A percentile compares a stretch with the other conserved stretches of the same genome.
These are phyloP conservation scores for Mitragyna speciosa DNA, from an alignment of 257 asterid genomes.

Conservation along the genomic window DNA sequence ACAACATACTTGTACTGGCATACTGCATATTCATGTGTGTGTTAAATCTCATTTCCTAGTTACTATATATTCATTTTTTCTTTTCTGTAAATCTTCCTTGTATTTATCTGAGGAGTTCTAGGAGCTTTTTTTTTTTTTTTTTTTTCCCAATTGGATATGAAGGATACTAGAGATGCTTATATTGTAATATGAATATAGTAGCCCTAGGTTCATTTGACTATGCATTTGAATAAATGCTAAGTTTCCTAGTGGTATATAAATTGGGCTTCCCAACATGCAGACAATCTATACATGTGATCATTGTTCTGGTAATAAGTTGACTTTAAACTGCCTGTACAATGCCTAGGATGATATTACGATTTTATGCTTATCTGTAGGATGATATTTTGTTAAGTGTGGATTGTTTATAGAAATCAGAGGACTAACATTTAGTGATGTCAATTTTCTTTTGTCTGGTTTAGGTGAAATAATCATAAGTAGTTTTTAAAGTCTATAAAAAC, in stretches of 20 bases:
- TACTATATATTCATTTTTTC: neutral
- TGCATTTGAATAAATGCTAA: neutral
- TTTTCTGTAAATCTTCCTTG: neutral
- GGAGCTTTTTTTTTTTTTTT: neutral
- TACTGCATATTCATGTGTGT: neutral
- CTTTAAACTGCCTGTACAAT: neutral
- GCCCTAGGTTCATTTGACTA: neutral
- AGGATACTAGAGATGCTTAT: neutral
- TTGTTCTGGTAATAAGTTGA: neutral
- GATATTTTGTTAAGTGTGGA: too few species aligned
- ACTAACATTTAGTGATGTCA: too few species aligned
- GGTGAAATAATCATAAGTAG: neutral
- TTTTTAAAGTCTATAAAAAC: too few species aligned
- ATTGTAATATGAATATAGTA: neutral
- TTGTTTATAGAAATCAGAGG: neutral
- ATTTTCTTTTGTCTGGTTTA: neutral
- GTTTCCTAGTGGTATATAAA: neutral
- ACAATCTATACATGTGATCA: neutral
- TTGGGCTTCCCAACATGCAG: neutral
- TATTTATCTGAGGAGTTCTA: neutral
- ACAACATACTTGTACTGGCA: neutral
- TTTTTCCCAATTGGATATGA: neutral
- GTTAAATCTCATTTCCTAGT: neutral
- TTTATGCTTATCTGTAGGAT: neutral
- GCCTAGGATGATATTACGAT: neutral